A percentile compares a stretch with the other conserved stretches of the same genome.
Evolutionary conservation across 441 rosid species (phyloP).

Genomic region (Euphorbia corollata): DNA sequence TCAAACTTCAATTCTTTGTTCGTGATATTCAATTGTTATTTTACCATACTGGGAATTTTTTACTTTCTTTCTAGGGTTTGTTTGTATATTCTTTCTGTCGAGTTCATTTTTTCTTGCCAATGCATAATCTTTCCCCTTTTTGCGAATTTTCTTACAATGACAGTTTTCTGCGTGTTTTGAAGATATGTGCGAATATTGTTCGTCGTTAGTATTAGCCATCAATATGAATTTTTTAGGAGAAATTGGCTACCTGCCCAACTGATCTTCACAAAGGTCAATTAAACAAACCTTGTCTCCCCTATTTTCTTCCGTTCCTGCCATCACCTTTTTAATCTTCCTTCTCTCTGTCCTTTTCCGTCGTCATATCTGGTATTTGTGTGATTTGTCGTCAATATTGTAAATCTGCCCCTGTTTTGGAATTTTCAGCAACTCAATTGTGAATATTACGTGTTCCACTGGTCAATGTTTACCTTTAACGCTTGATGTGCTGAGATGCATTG

Average conservation of each 20-base stretch:
- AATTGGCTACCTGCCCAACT: not conserved
- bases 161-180: too few relatives aligned
- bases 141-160: not conserved
- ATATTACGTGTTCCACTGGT: not conserved
- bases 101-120: not conserved
- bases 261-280: not conserved
- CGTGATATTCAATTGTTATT: not conserved
- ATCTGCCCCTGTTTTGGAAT: too few relatives aligned
- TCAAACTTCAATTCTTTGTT: not conserved
- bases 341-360: not conserved
- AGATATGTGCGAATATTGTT: too few relatives aligned
- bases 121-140: not conserved
- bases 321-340: not conserved
- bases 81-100: not conserved
- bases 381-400: not conserved
- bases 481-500: not conserved
- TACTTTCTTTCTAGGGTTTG: not conserved
- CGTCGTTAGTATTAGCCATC: not conserved
- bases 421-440: not conserved
- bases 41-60: not conserved
- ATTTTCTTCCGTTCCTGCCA: not conserved
- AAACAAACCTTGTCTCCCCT: too few relatives aligned
- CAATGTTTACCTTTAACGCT: too few relatives aligned
- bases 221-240: not conserved
- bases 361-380: too few relatives aligned